These are phyloP conservation scores for Stephanodiscus minutulus DNA, from an alignment of 108 stramenopile genomes.

Conservation along the genomic window DNA sequence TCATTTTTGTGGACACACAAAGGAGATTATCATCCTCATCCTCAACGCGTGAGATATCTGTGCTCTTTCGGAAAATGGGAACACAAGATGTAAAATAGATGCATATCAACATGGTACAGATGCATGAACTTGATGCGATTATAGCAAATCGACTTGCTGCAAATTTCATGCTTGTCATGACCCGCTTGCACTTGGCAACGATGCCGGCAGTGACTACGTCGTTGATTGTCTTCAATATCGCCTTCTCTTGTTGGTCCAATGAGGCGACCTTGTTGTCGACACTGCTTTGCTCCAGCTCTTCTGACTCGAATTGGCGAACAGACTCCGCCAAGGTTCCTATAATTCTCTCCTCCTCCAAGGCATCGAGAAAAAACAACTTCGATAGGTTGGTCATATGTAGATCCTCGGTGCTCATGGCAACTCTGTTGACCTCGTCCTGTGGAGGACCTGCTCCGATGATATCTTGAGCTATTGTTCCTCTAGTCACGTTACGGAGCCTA, in stretches of 20 bases:
- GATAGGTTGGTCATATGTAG: constrained; percentile 1
- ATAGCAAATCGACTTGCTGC: neutral
- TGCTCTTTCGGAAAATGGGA: neutral
- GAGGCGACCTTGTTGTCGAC: neutral
- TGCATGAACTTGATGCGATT: neutral
- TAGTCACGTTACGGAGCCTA: constrained; percentile 3
- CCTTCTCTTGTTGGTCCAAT: neutral
- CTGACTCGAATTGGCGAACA: neutral
- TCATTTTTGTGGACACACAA: constrained; percentile 14
- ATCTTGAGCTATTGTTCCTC: neutral
- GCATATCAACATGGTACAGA: constrained; percentile 2
- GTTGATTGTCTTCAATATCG: constrained; percentile 4
- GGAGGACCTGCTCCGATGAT: neutral
- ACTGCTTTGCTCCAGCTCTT: constrained; percentile 1
- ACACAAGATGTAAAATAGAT: neutral
- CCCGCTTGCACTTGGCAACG: constrained; percentile 2
- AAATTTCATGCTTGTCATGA: neutral
- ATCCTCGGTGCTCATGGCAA: neutral
- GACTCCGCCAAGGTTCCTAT: neutral
- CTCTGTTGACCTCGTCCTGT: neutral
- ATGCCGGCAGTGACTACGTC: constrained; percentile 8
- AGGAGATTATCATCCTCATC: constrained; percentile 6
- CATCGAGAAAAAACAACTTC: constrained; percentile 8
- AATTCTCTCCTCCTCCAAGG: neutral
- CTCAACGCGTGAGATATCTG: neutral